Conservation (phyloP, 1,284 basidiomycete species). For the Microbotryomycetes sp. region DNA sequence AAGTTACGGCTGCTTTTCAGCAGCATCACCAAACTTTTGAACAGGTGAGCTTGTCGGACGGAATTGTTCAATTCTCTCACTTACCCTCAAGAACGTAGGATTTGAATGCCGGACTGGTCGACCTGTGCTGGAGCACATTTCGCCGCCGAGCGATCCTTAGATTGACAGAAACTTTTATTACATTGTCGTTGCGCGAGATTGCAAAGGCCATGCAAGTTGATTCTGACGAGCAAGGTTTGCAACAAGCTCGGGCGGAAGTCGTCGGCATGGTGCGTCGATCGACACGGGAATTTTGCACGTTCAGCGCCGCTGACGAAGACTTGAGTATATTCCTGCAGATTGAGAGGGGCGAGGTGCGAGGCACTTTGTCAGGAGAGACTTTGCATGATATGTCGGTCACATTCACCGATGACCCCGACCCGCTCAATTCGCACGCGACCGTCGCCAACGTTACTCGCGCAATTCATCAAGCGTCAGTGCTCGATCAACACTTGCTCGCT, state of each 20-base stretch:
- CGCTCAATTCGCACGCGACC: slow-evolving; percentile 19
- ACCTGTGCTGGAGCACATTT: slow-evolving; percentile 56
- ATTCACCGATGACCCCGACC: slow-evolving; percentile 27
- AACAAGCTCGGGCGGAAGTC: slow-evolving; percentile 54
- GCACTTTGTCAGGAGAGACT: neutral
- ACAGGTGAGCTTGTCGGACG: slow-evolving; percentile 44
- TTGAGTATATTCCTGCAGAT: neutral
- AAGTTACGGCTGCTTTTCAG: slow-evolving; percentile 47
- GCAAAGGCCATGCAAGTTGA: slow-evolving; percentile 54
- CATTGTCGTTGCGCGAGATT: slow-evolving; percentile 62
- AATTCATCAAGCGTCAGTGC: slow-evolving; percentile 6
- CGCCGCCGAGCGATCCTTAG: slow-evolving; percentile 66
- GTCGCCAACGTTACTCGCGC: slow-evolving; percentile 14
- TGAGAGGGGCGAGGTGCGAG: neutral
- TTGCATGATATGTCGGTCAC: slow-evolving; percentile 5
- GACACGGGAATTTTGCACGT: neutral
- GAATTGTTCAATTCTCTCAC: slow-evolving; percentile 6
- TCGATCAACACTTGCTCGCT: slow-evolving; percentile 2
- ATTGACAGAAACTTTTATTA: slow-evolving; percentile 68
- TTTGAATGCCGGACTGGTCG: slow-evolving; percentile 59
- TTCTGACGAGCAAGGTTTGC: slow-evolving; percentile 40
- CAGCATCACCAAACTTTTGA: slow-evolving; percentile 53
- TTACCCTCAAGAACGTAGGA: slow-evolving; percentile 47
- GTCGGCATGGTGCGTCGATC: slow-evolving; percentile 57
- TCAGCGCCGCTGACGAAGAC: neutral